These are phyloP conservation scores for Dendrocalamus sinicus DNA, from an alignment of 176 grass and related monocot genomes.

Conservation along the genomic window DNA sequence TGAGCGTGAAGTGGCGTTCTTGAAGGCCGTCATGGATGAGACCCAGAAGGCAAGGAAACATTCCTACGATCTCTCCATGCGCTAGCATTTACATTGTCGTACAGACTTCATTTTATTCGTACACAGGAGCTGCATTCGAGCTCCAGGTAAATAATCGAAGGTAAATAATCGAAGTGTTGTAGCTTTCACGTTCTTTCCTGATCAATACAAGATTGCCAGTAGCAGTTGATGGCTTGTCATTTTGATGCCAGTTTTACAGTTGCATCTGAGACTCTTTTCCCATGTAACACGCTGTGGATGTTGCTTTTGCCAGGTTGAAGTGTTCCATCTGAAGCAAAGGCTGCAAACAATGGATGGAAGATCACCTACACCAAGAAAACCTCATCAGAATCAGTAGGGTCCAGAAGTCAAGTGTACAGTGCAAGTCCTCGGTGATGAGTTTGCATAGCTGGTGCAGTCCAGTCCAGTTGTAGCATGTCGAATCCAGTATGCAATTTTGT, in stretches of 20 bases:
- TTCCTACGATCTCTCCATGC: neutral
- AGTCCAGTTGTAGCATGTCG: too few species aligned
- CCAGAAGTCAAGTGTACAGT: too few species aligned
- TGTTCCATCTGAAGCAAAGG: slow-evolving; percentile 48
- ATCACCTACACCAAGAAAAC: too few species aligned
- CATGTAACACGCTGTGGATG: neutral
- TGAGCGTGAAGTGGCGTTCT: slow-evolving; percentile 88
- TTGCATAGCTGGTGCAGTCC: too few species aligned
- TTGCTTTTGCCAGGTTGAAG: slow-evolving; percentile 50
- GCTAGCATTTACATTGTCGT: neutral
- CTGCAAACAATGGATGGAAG: too few species aligned
- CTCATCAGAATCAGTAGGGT: too few species aligned
- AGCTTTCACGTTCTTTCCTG: slow-evolving; percentile 10
- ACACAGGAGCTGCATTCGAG: slow-evolving; percentile 77
- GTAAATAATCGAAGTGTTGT: slow-evolving; percentile 35
- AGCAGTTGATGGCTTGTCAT: neutral
- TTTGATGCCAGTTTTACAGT: neutral
- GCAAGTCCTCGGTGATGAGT: too few species aligned
- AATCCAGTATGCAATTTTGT: too few species aligned
- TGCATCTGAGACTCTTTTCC: neutral
- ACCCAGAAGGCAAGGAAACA: slow-evolving; percentile 75
- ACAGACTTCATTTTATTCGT: neutral
- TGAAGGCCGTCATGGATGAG: slow-evolving; percentile 88
- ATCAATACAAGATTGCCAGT: neutral
- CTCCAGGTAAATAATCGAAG: too few species aligned